Percentiles rank a stretch among this genome's conserved stretches.
Conservation (phyloP, 2,329 filamentous ascomycete species). For the Penicillium sp. region DNA sequence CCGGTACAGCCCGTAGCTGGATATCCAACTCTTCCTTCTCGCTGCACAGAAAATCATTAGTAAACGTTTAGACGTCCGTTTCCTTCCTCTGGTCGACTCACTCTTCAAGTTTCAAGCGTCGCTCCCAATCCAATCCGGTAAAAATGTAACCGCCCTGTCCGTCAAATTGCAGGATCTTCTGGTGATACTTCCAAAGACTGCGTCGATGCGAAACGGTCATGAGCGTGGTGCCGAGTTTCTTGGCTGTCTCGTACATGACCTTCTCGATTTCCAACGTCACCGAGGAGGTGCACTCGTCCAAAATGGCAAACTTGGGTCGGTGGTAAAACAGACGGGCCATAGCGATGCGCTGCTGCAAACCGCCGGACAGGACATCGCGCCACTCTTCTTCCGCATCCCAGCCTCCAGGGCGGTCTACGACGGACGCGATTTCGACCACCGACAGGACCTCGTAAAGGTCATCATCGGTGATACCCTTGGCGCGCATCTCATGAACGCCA, state of each 20-base stretch:
- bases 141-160: constrained; percentile 92
- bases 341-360: constrained; percentile 91
- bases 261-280: constrained; percentile 95
- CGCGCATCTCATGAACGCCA: constrained; percentile 80
- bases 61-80: background rate
- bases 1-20: constrained; percentile 79
- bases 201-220: constrained; percentile 95
- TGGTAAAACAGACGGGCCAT: constrained; percentile 98
- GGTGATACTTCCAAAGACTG: constrained; percentile 96
- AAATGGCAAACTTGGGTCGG: constrained; percentile 85
- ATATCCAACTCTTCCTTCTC: constrained; percentile 94
- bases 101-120: constrained; percentile 82
- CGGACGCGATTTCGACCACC: constrained; percentile 77
- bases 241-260: constrained; percentile 96
- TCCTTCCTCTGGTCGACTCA: constrained; percentile 37
- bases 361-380: constrained; percentile 90
- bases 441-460: constrained; percentile 77
- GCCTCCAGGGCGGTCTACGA: constrained; percentile 76
- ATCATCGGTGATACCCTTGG: constrained; percentile 77
- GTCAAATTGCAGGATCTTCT: constrained; percentile 92
- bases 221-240: constrained; percentile 84
- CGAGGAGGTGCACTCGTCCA: constrained; percentile 93
- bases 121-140: constrained; percentile 84
- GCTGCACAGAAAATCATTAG: constrained; percentile 37
- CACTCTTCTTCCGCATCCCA: constrained; percentile 97